Evolutionary conservation across 169 alveolate genomes (phyloP).

Genomic region (Plasmodium berghei): DNA sequence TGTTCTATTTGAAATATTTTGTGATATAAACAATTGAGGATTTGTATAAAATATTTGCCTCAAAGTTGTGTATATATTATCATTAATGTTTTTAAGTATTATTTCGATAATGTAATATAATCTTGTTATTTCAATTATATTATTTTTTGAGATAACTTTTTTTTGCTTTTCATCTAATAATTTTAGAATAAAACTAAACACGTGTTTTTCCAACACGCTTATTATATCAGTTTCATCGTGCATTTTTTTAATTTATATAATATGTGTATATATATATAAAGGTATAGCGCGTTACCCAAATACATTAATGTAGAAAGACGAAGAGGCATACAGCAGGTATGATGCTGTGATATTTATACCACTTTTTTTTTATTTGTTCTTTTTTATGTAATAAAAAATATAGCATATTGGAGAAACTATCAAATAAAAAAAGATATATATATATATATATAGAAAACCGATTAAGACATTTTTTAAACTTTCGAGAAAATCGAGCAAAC

Average conservation of each 20-base stretch:
- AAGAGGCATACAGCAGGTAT: neutral
- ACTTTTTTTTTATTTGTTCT: too few species aligned
- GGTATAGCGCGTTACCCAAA: neutral
- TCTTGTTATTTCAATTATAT: slow-evolving; percentile 57
- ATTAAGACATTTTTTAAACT: too few species aligned
- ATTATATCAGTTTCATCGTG: slow-evolving; percentile 16
- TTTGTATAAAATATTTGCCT: slow-evolving; percentile 80
- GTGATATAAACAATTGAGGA: slow-evolving; percentile 73
- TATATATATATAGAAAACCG: too few species aligned
- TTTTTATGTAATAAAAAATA: too few species aligned
- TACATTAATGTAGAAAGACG: neutral
- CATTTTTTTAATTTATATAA: slow-evolving; percentile 11
- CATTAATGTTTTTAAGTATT: slow-evolving; percentile 31
- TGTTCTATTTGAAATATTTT: slow-evolving; percentile 68
- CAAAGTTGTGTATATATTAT: slow-evolving; percentile 57
- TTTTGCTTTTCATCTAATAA: slow-evolving; percentile 46
- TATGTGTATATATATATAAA: neutral
- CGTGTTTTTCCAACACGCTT: slow-evolving; percentile 34
- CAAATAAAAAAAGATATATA: too few species aligned
- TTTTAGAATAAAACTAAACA: slow-evolving; percentile 20
- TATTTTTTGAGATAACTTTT: slow-evolving; percentile 35
- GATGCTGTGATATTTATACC: neutral
- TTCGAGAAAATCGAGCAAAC: too few species aligned
- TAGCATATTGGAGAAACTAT: too few species aligned
- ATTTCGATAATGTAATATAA: slow-evolving; percentile 51